Base-by-base conservation (phyloP, 345 rosid genomes). In the Dimocarpus longan region DNA sequence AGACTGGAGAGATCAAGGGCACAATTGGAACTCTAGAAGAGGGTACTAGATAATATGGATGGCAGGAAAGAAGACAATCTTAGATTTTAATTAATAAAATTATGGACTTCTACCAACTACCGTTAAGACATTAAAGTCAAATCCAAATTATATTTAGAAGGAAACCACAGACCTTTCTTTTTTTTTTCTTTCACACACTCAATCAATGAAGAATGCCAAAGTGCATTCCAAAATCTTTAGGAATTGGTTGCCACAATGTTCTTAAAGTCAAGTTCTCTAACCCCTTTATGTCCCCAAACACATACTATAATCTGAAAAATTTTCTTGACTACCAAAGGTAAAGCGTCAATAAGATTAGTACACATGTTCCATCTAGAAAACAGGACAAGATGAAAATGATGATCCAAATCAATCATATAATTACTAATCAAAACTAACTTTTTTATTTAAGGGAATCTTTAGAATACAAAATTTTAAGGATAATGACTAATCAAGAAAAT, bases 181-280 rank as follows among this genome's bases (percentile, higher is more conserved):
- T 50, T 5, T 50, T 42, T 42, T 50, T 50, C n/a, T n/a, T 37
- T 6, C 6, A 21, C 10, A 39, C 16, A 26, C 3, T 24, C 28
- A 72, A 39, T 32, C 21, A 19, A 56, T 57, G 46, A 72, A 72
- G 46, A 54, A 57, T 54, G 21, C 16, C 46, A 72, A 71, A 56
- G 32, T 37, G 48, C 15, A 19, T 37, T 54, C 50, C 28, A n/a
- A 32, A 62, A 72, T 72, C 63, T 72, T 16, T 8, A 19, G 26
- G 56, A 32, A 54, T 37, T 32, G 24, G 40, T 16, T 37, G 15
- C 64, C 59, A 71, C 44, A 71, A 54, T 71, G 46, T 72, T 37
- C 12, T 56, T 37, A 37, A n/a, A 59, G 8, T 11, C 48, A 32
- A 13, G 44, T 37, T 19, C 44, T 22, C 46, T 71, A 28, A 32